Conservation (phyloP, 345 rosid genomes). For the Camelina hispida region DNA sequence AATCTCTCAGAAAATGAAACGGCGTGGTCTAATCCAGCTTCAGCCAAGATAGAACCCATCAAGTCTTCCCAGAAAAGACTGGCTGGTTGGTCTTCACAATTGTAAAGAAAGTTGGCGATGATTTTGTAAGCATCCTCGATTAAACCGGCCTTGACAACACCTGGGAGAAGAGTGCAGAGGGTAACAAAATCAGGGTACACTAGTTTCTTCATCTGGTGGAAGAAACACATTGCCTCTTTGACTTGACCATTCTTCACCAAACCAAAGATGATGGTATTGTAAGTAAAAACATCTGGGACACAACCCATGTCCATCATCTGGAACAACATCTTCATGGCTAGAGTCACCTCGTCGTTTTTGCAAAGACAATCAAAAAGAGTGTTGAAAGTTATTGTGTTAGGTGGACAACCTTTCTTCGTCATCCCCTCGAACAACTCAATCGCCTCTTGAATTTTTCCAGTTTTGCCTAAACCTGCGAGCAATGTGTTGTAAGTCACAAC, state of each 20-base stretch:
- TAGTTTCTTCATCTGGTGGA: slow-evolving; percentile 87
- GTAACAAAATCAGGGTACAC: slow-evolving; percentile 78
- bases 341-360: slow-evolving; percentile 79
- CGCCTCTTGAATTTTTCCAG: slow-evolving; percentile 65
- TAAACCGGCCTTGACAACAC: slow-evolving; percentile 65
- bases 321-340: slow-evolving; percentile 71
- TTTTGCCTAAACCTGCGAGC: slow-evolving; percentile 78
- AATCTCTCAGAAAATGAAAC: slow-evolving; percentile 66
- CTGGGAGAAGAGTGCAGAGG: slow-evolving; percentile 86
- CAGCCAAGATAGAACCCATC: slow-evolving; percentile 66
- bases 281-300: slow-evolving; percentile 77
- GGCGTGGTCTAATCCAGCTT: slow-evolving; percentile 64
- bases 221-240: slow-evolving; percentile 71
- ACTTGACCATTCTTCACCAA: slow-evolving; percentile 64
- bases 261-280: slow-evolving; percentile 82
- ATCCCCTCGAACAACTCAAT: slow-evolving; percentile 66
- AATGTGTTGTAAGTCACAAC: slow-evolving; percentile 88
- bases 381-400: slow-evolving; percentile 83
- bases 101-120: slow-evolving; percentile 57
- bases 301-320: slow-evolving; percentile 67
- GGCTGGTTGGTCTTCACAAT: slow-evolving; percentile 34
- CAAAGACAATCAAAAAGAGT: slow-evolving; percentile 89
- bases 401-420: slow-evolving; percentile 62
- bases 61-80: slow-evolving; percentile 73
- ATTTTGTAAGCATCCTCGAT: slow-evolving; percentile 74